Conservation (phyloP, 345 rosid genomes). For the Iberis pinnata region DNA sequence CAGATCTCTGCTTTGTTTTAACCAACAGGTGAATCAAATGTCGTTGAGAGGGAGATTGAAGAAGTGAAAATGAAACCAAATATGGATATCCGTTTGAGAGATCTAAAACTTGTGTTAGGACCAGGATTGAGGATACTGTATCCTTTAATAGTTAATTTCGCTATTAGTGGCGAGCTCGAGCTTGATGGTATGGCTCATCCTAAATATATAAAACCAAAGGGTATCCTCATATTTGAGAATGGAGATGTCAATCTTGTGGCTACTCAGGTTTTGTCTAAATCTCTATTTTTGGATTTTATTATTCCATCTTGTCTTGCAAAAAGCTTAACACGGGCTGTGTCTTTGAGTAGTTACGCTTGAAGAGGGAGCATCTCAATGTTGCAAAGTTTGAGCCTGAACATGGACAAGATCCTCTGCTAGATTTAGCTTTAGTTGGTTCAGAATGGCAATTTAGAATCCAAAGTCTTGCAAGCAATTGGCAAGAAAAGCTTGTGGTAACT, state of each 20-base stretch:
- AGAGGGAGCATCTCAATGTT: constrained; percentile 82
- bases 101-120: constrained; percentile 87
- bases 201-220: constrained; percentile 79
- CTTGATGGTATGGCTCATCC: constrained; percentile 89
- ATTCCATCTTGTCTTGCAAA: constrained; percentile 4
- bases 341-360: constrained; percentile 62
- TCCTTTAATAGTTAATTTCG: constrained; percentile 89
- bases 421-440: constrained; percentile 94
- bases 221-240: constrained; percentile 84
- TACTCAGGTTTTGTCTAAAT: constrained; percentile 55
- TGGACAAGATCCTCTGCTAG: constrained; percentile 84
- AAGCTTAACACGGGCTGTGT: background rate
- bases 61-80: constrained; percentile 63
- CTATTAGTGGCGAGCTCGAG: constrained; percentile 91
- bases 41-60: constrained; percentile 62
- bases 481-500: constrained; percentile 85
- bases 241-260: constrained; percentile 99
- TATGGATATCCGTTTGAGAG: constrained; percentile 74
- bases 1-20: constrained; percentile 23
- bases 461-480: constrained; percentile 97
- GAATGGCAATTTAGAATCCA: constrained; percentile 98
- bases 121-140: constrained; percentile 87
- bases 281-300: constrained; percentile 20
- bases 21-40: constrained; percentile 54
- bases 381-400: constrained; percentile 95